Percentiles rank a stretch among this genome's conserved stretches.
phyloP scores from a whole-genome alignment of 2,329 filamentous ascomycete species.

The Xylaria sp. region DNA sequence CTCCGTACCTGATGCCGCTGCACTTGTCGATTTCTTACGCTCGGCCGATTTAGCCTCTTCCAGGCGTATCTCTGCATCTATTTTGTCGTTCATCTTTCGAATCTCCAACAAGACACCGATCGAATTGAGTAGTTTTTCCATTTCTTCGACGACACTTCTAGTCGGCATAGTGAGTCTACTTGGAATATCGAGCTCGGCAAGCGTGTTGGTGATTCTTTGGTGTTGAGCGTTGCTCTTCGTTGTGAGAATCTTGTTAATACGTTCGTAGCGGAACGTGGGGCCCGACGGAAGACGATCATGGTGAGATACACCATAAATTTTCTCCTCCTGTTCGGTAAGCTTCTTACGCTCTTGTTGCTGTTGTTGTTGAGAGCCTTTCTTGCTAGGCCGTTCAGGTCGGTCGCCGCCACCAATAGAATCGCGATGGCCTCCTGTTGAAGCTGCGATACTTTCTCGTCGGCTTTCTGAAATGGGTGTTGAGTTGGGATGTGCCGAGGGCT shows the following conservation, averaged over 20 bases:
- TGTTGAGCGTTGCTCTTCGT: slow-evolving; percentile 82
- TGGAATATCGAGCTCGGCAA: slow-evolving; percentile 77
- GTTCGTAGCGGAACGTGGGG: slow-evolving; percentile 89
- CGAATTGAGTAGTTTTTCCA: slow-evolving; percentile 75
- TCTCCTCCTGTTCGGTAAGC: slow-evolving; percentile 79
- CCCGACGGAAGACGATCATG: slow-evolving; percentile 88
- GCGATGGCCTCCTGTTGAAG: slow-evolving; percentile 55
- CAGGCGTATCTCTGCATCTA: slow-evolving; percentile 75
- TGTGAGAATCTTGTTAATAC: slow-evolving; percentile 80
- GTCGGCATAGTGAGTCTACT: slow-evolving; percentile 79
- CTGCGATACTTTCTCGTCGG: slow-evolving; percentile 66
- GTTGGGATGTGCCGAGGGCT: slow-evolving; percentile 46
- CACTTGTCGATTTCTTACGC: slow-evolving; percentile 54
- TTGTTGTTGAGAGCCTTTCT: slow-evolving; percentile 66
- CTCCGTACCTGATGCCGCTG: slow-evolving; percentile 4
- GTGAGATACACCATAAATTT: slow-evolving; percentile 83
- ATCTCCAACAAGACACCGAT: slow-evolving; percentile 78
- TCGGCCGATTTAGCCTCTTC: slow-evolving; percentile 68
- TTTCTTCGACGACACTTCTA: slow-evolving; percentile 74
- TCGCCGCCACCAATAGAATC: slow-evolving; percentile 59
- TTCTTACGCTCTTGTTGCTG: slow-evolving; percentile 69
- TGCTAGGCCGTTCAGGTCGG: slow-evolving; percentile 55
- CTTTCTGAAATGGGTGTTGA: slow-evolving; percentile 55
- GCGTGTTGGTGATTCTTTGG: slow-evolving; percentile 76
- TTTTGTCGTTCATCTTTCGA: slow-evolving; percentile 79